Conservation (phyloP, 2,329 filamentous ascomycete genomes). For the Teratosphaeria destructans region DNA sequence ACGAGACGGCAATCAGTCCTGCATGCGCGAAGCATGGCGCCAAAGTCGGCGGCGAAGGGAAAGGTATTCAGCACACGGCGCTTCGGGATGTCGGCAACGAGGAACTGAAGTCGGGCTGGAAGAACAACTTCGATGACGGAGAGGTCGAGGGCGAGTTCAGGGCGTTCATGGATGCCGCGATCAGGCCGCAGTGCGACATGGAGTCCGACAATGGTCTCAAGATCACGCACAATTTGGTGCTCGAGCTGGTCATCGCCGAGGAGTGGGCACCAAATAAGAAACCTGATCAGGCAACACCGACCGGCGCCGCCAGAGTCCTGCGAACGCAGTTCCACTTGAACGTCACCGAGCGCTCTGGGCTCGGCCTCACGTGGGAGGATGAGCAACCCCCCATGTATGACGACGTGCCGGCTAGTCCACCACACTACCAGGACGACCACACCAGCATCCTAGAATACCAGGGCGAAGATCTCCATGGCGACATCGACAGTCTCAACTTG, state of each 20-base stretch:
- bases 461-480: constrained; percentile 36
- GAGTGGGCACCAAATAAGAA: constrained; percentile 66
- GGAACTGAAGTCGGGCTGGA: constrained; percentile 82
- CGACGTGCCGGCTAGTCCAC: constrained; percentile 80
- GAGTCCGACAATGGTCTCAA: constrained; percentile 64
- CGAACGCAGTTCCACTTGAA: constrained; percentile 81
- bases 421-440: constrained; percentile 37
- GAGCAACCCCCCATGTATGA: constrained; percentile 90
- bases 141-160: constrained; percentile 73
- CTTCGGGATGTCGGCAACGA: constrained; percentile 68
- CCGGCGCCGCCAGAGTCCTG: constrained; percentile 79
- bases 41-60: constrained; percentile 46
- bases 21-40: constrained; percentile 67
- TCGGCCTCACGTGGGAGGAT: constrained; percentile 94
- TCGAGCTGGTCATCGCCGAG: constrained; percentile 90
- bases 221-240: constrained; percentile 72
- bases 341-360: constrained; percentile 71
- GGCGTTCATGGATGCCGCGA: constrained; percentile 48
- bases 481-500: constrained; percentile 29
- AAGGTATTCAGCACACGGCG: constrained; percentile 43
- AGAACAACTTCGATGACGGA: constrained; percentile 59
- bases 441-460: constrained; percentile 35
- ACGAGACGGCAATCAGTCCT: constrained; percentile 64
- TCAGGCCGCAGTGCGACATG: constrained; percentile 66
- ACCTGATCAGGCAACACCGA: constrained; percentile 67